phyloP scores from a whole-genome alignment of 208 protist genomes.

The Endotrypanum monterogeii region DNA sequence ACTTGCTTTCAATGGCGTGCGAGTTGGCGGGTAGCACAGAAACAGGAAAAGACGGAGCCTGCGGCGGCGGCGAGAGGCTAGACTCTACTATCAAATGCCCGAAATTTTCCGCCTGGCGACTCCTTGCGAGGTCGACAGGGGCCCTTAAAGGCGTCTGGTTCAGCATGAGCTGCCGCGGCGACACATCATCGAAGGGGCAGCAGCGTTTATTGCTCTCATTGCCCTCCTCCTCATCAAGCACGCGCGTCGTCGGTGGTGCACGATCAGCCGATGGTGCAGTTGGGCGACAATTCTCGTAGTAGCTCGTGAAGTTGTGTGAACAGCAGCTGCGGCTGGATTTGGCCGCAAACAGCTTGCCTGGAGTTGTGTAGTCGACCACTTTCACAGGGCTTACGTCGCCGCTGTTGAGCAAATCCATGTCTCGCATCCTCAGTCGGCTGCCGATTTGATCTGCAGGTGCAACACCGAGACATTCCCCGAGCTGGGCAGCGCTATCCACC shows the following conservation, averaged over 20 bases:
- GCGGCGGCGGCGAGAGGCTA: conserved; percentile 5
- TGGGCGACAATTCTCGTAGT: conserved; percentile 27
- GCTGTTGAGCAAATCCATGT: neutral
- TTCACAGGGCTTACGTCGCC: neutral
- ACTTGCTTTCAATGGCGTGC: neutral
- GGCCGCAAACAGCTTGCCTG: neutral
- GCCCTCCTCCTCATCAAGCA: conserved; percentile 4
- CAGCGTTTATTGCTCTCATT: neutral
- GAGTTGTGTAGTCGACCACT: neutral
- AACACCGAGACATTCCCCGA: conserved; percentile 31
- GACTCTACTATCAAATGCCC: conserved; percentile 8
- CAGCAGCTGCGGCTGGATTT: conserved; percentile 8
- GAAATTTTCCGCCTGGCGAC: neutral
- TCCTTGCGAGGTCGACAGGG: neutral
- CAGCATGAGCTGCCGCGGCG: neutral
- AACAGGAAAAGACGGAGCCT: neutral
- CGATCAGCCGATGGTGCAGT: neutral
- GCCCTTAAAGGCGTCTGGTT: neutral
- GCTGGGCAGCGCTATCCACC: conserved; percentile 14
- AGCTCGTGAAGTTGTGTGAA: conserved; percentile 47
- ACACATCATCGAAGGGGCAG: neutral
- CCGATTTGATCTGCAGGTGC: conserved; percentile 24
- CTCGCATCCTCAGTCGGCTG: conserved; percentile 7
- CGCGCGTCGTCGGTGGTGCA: conserved; percentile 29
- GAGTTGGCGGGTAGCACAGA: conserved; percentile 2